phyloP scores from a whole-genome alignment of 768 basidiomycete species.

The Phylloporus sp. region DNA sequence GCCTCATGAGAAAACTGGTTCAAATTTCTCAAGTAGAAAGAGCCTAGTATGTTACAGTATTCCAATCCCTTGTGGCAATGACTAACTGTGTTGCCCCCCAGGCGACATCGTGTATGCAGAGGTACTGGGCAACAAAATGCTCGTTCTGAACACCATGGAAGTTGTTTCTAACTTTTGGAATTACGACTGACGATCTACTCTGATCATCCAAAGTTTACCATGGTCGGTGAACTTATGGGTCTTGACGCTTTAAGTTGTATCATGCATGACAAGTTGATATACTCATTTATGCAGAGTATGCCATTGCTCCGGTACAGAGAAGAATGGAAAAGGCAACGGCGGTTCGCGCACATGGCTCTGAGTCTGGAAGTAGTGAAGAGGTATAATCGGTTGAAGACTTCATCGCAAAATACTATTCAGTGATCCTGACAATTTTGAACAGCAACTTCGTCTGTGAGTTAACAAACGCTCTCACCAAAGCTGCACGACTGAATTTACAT shows the following conservation, averaged over 20 bases:
- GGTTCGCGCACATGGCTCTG: constrained; percentile 29
- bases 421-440: constrained; percentile 15
- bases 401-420: constrained; percentile 18
- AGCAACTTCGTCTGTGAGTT: constrained; percentile 21
- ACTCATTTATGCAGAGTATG: constrained; percentile 16
- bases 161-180: constrained; percentile 28
- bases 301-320: constrained; percentile 19
- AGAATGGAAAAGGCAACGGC: constrained; percentile 23
- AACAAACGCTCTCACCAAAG: neutral
- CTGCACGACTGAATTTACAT: neutral
- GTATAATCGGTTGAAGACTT: constrained; percentile 32
- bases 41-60: constrained; percentile 2
- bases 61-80: neutral
- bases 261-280: neutral
- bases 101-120: constrained; percentile 30
- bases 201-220: constrained; percentile 31
- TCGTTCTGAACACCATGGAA: constrained; percentile 30
- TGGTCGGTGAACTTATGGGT: constrained; percentile 36
- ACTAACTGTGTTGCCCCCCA: constrained; percentile 1
- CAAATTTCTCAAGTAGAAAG: constrained; percentile 11
- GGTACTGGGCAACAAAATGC: constrained; percentile 24
- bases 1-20: constrained; percentile 5
- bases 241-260: constrained; percentile 12
- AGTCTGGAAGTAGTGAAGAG: constrained; percentile 28
- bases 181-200: constrained; percentile 28